These are phyloP conservation scores for Aspergillus versicolor DNA, from an alignment of 2,329 filamentous ascomycete genomes.

Conservation along the genomic window DNA sequence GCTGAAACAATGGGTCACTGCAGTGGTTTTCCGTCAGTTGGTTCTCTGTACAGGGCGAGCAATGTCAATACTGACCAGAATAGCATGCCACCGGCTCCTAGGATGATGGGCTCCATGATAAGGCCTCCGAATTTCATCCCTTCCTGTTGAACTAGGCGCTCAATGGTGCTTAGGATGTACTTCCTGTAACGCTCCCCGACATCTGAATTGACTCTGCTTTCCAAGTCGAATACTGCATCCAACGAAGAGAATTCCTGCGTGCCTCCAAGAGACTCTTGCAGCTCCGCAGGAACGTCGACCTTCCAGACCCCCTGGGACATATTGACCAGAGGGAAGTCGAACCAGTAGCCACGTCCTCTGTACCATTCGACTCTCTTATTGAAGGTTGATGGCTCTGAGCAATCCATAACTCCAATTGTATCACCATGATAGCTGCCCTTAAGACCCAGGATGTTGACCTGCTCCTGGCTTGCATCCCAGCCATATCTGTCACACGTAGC, in stretches of 20 bases:
- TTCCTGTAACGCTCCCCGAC: slow-evolving; percentile 55
- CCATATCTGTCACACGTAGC: slow-evolving; percentile 66
- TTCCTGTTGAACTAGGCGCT: slow-evolving; percentile 52
- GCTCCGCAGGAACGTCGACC: slow-evolving; percentile 55
- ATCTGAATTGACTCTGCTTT: slow-evolving; percentile 46
- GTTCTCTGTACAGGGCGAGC: not conserved
- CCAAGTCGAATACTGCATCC: slow-evolving; percentile 61
- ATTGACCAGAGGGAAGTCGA: slow-evolving; percentile 72
- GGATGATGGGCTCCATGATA: slow-evolving; percentile 75
- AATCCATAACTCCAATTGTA: slow-evolving; percentile 86
- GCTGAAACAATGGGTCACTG: slow-evolving; percentile 79
- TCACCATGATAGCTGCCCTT: slow-evolving; percentile 84
- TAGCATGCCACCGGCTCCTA: slow-evolving; percentile 82
- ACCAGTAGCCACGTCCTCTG: slow-evolving; percentile 73
- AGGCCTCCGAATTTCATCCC: slow-evolving; percentile 72
- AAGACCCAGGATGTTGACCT: slow-evolving; percentile 69
- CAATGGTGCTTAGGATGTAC: slow-evolving; percentile 59
- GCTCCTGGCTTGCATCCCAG: slow-evolving; percentile 58
- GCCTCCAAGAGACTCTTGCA: slow-evolving; percentile 49
- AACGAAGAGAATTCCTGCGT: slow-evolving; percentile 50
- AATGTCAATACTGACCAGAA: slow-evolving; percentile 61
- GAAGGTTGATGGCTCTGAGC: slow-evolving; percentile 71
- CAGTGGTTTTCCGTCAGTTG: not conserved
- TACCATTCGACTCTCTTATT: slow-evolving; percentile 90
- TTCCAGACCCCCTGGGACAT: slow-evolving; percentile 67